Evolutionary conservation across 2,329 filamentous ascomycete species (phyloP), one percentile per base, ranked within the genome.

Genomic region (Xylariaceae sp.): DNA sequence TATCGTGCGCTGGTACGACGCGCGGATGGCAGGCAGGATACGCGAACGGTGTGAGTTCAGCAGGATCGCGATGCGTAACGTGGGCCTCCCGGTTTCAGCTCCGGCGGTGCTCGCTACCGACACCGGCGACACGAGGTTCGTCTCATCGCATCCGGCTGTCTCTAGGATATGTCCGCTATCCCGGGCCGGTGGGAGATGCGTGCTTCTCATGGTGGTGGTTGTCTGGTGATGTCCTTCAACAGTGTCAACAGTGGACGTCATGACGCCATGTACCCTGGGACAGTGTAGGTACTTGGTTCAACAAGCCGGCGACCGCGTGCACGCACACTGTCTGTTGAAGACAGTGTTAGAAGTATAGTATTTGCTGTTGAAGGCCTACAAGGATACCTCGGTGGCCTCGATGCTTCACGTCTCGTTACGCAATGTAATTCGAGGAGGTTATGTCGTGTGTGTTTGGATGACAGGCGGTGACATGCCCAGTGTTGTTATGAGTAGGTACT

Each of bases 1-100:
- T 38, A 64, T 59, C 17, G 55, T 54, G 35, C 59, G 58, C 28
- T 55, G 50, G 37, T 65, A 64, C 13, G 61, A 64, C 35, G 54
- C 57, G 8, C 59, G 53, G 44, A 65, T 62, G 7, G 57, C 56
- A 16, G 49, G 45, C 28, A 64, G 55, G 19, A 61, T 48, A 28
- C 55, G 60, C 13, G 63, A 65, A 31, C 54, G 56, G 48, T 60
- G 63, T 16, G 61, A 63, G 50, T 65, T 63, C 23, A 65, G 58
- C 12, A 65, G 52, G 42, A 65, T 52, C 41, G 61, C 61, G 43
- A 64, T 58, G 40, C 50, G 54, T 23, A 60, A 50, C 17, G 50
- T 6, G 21, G 21, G 21, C 7, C 21, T 24, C 21, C 21, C 21
- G 7, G 21, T 24, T 11, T n/a, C n/a, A n/a, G n/a, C n/a, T n/a